Evolutionary conservation across 2,329 filamentous ascomycete species (phyloP), one percentile per base, ranked within the genome.

Genomic region (Amauroascus niger): DNA sequence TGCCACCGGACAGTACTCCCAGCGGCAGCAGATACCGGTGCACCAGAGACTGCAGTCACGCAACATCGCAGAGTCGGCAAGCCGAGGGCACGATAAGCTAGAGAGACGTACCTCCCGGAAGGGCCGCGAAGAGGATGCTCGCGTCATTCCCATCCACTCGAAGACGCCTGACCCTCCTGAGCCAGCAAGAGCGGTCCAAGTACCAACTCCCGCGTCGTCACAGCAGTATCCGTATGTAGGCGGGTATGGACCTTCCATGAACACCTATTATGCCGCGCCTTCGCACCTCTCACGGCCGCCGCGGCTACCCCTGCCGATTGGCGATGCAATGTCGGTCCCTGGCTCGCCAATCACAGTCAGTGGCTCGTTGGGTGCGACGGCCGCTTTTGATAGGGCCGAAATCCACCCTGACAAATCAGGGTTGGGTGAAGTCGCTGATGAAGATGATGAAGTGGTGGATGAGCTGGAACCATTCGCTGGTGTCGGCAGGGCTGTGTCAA

Each of bases 271-370:
- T 60, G 68, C 62, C 52, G 62, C 67, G 4, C 68, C 68, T 13
- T 63, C 69, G 50, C 67, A 74, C 61, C 62, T 73, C 48, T 67
- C 76, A 68, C 64, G 73, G n/a, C 91, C 91, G 44, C 91, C 91
- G 49, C 85, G 91, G 57, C 76, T 97, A 63, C 91, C 91, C 55
- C 80, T 97, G 55, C 90, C 91, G 52, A 96, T 97, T 63, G 89
- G 94, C 63, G 88, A 96, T 74, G 89, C 95, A 67, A 79, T 87
- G 13, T 84, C 93, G 62, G 88, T 86, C 0, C 91, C 91, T 1
- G 90, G 90, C 24, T 96, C 90, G 43, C 91, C 91, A 52, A 91
- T 95, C 59, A 80, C 91, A 58, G 82, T 85, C 6, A 57, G 49
- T 39, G 56, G 53, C 30, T 80, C 88, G 1, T 77, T 83, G 26